Evolutionary conservation across 2,329 filamentous ascomycete genomes (phyloP), one percentile per base, ranked within the genome.

Genomic region (Zymoseptoria brevis): DNA sequence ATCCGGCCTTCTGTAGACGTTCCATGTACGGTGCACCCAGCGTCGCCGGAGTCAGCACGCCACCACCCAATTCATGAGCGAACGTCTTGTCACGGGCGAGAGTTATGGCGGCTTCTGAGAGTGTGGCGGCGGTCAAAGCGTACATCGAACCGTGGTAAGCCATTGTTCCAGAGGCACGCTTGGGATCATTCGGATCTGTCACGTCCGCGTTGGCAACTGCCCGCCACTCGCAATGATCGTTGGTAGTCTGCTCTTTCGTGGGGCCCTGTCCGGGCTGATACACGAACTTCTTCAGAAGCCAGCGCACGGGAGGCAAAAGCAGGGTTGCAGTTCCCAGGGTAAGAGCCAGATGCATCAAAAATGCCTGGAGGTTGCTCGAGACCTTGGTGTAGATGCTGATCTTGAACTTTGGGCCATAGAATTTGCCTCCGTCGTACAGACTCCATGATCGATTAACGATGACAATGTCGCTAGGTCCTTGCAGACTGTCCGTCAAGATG

Each of bases 41-140:
- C 57, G 83, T 87, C 0, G 88, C 86, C 0, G 88, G 85, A 1
- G 89, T 92, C 62, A 88, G 83, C 22, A 90, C 75, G 2, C 88
- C 88, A 19, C 88, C 88, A 1, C 78, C 78, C 11, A 89, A 74
- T 41, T 79, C 73, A 53, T 79, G 76, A 8, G 78, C 79, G 45
- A 75, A 68, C 2, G 83, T 74, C 13, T 85, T 71, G 19, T 72
- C 79, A 59, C 87, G 78, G 16, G 90, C 75, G 30, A 92, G 76
- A 0, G 84, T 84, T 48, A 82, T 75, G 3, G 87, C 88, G 11
- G 81, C 87, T 66, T 90, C 80, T 1, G 81, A 80, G 13, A 89
- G 69, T 26, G 87, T 77, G 19, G 85, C 68, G 0, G 81, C 88
- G 3, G 87, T 90, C 55, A 89, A 73, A n/a, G 76, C 74, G 71